Evolutionary conservation across 2,329 filamentous ascomycete species (phyloP), one percentile per base, ranked within the genome.

Genomic region (Gyromitra esculenta): DNA sequence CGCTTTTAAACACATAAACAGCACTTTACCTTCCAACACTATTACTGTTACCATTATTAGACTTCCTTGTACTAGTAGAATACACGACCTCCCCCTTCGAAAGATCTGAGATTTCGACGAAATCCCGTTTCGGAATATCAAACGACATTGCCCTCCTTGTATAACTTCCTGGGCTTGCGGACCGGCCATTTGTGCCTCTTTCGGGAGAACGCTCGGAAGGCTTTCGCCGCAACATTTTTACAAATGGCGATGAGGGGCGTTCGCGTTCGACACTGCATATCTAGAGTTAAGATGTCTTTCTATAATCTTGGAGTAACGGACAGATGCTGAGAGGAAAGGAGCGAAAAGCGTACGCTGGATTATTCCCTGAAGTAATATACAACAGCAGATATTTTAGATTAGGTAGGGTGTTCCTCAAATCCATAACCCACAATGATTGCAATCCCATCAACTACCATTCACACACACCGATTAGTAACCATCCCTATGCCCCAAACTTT

Each of bases 321-420:
- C 31, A 6, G 25, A 25, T 41, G 39, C 13, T 21, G 21, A 8
- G 25, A 7, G 18, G 15, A 21, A 5, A 43, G 18, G 7, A 8
- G 25, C 18, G 31, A 48, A 39, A 13, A 69, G 37, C 35, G 18
- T 70, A 73, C 71, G 64, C n/a, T 31, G 73, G 67, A 18, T 43
- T 43, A 31, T 67, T 73, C 39, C 73, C 73, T 11, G 73, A 60
- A 18, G 73, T 76, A 25, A 72, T 66, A 54, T 64, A 77, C n/a
- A 78, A 15, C 31, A 98, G 85, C 15, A 98, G 85, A 81, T 97
- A 97, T 83, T 97, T 97, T 8, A 99, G 86, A 82, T 99, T 99
- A 1, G 95, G 94, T 5, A 98, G 85, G 0, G 95, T 97, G 80
- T 98, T 93, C 3, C 96, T 89, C 18, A 97, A 93, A 81, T 99